These are phyloP conservation scores for Triticum timopheevii DNA, from an alignment of 176 grass and related monocot species.

Conservation along the genomic window DNA sequence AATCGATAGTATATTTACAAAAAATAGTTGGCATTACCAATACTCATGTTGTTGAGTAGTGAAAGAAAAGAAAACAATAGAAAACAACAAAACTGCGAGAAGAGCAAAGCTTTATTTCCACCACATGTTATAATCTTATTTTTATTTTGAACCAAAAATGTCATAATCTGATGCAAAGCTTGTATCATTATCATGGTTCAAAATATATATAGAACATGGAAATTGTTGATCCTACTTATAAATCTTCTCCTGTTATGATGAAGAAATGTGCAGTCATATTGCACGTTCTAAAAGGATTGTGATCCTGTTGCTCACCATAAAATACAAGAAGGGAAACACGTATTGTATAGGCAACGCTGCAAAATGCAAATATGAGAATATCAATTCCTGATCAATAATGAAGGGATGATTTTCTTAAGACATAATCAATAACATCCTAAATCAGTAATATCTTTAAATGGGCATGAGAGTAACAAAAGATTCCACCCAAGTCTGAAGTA, in stretches of 20 bases:
- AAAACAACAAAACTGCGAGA: neutral
- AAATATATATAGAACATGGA: slow-evolving; percentile 7
- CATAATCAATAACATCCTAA: neutral
- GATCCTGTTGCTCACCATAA: slow-evolving; percentile 44
- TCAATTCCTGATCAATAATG: slow-evolving; percentile 2
- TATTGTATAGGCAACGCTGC: slow-evolving; percentile 55
- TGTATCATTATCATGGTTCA: neutral
- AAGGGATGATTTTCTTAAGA: neutral
- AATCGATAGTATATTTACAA: neutral
- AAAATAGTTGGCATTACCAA: neutral
- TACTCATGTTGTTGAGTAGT: neutral
- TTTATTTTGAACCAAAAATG: too few relatives aligned
- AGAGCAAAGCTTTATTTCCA: slow-evolving; percentile 8
- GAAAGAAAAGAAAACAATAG: neutral
- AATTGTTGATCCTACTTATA: neutral
- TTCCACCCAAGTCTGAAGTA: neutral
- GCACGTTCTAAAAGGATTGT: neutral
- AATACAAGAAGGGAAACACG: slow-evolving; percentile 61
- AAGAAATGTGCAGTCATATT: neutral
- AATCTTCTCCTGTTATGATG: neutral
- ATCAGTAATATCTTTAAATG: neutral
- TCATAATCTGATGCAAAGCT: neutral
- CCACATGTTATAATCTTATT: neutral
- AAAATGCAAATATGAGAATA: slow-evolving; percentile 15
- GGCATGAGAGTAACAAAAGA: neutral